A percentile compares a stretch with the other conserved stretches of the same genome.
Evolutionary conservation across 345 rosid genomes (phyloP).

Genomic region (Capsella bursapastoris): DNA sequence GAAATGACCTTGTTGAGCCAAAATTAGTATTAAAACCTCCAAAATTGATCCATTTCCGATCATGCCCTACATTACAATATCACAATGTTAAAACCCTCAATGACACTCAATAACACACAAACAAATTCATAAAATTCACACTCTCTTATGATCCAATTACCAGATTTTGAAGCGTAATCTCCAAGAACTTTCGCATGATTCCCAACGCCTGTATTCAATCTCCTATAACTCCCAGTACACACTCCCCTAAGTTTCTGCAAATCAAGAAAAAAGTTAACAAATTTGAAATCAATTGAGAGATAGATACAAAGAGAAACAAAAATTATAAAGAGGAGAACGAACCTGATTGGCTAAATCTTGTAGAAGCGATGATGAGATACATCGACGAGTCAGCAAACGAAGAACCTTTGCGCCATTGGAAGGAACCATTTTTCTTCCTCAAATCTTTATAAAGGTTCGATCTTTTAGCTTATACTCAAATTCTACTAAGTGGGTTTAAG

Average conservation of each 20-base stretch:
- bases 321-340: conserved; percentile 6
- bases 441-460: neutral
- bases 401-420: conserved; percentile 66
- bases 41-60: conserved; percentile 53
- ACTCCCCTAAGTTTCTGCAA: conserved; percentile 53
- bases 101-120: neutral
- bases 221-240: conserved; percentile 52
- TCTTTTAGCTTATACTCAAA: neutral
- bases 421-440: conserved; percentile 57
- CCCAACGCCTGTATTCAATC: conserved; percentile 48
- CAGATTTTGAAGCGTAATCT: conserved; percentile 43
- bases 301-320: neutral
- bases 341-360: conserved; percentile 49
- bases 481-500: neutral
- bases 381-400: conserved; percentile 57
- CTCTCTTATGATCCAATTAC: conserved; percentile 36
- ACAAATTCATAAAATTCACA: conserved; percentile 6
- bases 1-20: conserved; percentile 65
- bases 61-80: conserved; percentile 26
- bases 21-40: conserved; percentile 51
- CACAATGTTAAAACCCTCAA: conserved; percentile 6
- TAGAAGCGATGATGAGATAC: conserved; percentile 45
- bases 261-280: neutral
- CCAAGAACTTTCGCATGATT: conserved; percentile 42
- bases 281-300: neutral